These are phyloP conservation scores for Rosa rugosa DNA, from an alignment of 306 rosid species.

Conservation along the genomic window DNA sequence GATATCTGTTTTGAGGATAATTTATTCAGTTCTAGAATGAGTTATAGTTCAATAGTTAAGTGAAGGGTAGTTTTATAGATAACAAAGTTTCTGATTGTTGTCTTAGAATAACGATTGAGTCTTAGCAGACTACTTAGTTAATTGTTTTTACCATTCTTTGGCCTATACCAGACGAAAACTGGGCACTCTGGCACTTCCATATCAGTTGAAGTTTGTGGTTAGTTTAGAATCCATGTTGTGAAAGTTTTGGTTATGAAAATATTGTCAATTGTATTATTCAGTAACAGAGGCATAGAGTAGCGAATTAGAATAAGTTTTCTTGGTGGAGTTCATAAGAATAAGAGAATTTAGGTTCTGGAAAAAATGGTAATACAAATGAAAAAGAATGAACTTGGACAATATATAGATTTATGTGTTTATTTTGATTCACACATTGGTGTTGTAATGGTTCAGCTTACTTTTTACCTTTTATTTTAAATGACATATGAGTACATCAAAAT, in stretches of 20 bases:
- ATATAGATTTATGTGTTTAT: neutral
- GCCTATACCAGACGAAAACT: neutral
- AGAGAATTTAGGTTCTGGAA: neutral
- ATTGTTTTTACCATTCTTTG: neutral
- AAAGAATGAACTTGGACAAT: neutral
- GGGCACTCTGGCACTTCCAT: neutral
- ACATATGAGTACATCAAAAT: neutral
- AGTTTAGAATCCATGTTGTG: neutral
- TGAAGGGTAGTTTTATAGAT: neutral
- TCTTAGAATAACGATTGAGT: neutral
- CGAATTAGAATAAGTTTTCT: neutral
- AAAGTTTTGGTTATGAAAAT: neutral
- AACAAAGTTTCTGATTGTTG: neutral
- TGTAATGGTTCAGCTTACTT: neutral
- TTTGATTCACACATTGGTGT: neutral
- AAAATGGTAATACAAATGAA: neutral
- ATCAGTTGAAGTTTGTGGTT: neutral
- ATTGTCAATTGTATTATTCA: neutral
- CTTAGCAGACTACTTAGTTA: neutral
- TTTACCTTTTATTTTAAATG: neutral
- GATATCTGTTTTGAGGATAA: conserved; percentile 18
- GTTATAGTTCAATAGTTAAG: neutral
- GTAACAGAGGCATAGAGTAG: neutral
- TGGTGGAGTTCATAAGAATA: neutral
- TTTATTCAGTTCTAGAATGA: neutral